A percentile compares a stretch with the other conserved stretches of the same genome.
Conservation (phyloP, 805 yeast species). For the Candida takata region DNA sequence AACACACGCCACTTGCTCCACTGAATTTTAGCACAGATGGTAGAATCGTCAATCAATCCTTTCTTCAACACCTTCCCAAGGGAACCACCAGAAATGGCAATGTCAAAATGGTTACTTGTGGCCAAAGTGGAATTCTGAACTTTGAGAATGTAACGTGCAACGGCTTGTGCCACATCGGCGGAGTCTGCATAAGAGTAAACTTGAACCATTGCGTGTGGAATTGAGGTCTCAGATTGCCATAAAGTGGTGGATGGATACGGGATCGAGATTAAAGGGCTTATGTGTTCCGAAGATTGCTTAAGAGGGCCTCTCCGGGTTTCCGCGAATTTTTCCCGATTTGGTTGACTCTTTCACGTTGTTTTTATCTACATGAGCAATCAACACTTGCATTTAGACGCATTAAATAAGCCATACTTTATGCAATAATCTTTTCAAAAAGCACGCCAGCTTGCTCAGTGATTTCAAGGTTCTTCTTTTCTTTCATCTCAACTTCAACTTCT, state of each 20-base stretch:
- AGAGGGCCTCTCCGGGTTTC: no score
- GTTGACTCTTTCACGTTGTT: no score
- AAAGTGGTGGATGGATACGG: no score
- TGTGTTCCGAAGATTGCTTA: no score
- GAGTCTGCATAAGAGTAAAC: conserved; percentile 41
- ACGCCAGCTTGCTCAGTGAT: not conserved
- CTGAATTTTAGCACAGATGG: conserved; percentile 36
- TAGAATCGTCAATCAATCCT: conserved; percentile 56
- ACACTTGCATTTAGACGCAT: no score
- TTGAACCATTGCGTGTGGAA: conserved; percentile 25
- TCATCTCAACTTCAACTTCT: conserved; percentile 31
- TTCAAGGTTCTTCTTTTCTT: not conserved
- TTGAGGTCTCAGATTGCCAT: no score
- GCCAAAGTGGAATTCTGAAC: conserved; percentile 56
- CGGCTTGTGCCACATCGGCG: conserved; percentile 53
- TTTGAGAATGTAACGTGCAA: conserved; percentile 55
- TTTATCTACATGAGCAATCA: no score
- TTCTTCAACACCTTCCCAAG: conserved; percentile 60
- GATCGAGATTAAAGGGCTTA: no score
- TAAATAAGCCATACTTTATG: no score
- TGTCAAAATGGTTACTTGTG: conserved; percentile 42
- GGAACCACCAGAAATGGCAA: conserved; percentile 91
- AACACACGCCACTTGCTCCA: conserved; percentile 78
- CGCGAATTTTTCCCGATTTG: no score
- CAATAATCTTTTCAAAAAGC: not conserved